Percentiles rank a stretch among this genome's conserved stretches.
These are phyloP conservation scores for Colletotrichum simmondsii DNA, from an alignment of 2,329 filamentous ascomycete species.

Conservation along the genomic window DNA sequence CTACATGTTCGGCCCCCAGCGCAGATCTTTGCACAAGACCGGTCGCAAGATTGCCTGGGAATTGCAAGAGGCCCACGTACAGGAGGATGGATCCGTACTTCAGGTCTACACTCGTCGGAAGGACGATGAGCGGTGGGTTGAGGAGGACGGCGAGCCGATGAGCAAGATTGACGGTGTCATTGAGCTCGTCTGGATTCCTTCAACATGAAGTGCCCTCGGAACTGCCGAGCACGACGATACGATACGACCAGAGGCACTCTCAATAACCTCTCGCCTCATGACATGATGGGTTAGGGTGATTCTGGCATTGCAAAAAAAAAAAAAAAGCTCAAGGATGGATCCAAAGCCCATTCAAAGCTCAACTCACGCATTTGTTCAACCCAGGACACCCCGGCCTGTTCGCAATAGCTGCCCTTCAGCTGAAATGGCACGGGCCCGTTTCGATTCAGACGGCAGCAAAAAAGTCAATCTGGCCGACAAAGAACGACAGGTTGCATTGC, in stretches of 20 bases:
- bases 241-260: slow-evolving; percentile 8
- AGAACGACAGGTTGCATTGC: background rate
- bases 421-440: slow-evolving; percentile 13
- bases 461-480: slow-evolving; percentile 15
- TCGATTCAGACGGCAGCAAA: slow-evolving; percentile 16
- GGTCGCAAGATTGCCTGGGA: slow-evolving; percentile 66
- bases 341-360: background rate
- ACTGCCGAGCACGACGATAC: slow-evolving; percentile 24
- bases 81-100: slow-evolving; percentile 60
- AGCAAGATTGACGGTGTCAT: slow-evolving; percentile 64
- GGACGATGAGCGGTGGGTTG: slow-evolving; percentile 64
- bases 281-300: slow-evolving; percentile 16
- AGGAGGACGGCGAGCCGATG: slow-evolving; percentile 58
- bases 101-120: slow-evolving; percentile 65
- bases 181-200: slow-evolving; percentile 66
- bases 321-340: background rate
- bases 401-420: background rate
- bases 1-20: slow-evolving; percentile 61
- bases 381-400: slow-evolving; percentile 13
- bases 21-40: slow-evolving; percentile 57
- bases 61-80: slow-evolving; percentile 59
- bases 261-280: slow-evolving; percentile 6
- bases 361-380: background rate
- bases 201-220: slow-evolving; percentile 28
- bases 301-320: slow-evolving; percentile 5